These are phyloP conservation scores for Phialophora chinensis DNA, from an alignment of 2,329 filamentous ascomycete species.

Conservation along the genomic window DNA sequence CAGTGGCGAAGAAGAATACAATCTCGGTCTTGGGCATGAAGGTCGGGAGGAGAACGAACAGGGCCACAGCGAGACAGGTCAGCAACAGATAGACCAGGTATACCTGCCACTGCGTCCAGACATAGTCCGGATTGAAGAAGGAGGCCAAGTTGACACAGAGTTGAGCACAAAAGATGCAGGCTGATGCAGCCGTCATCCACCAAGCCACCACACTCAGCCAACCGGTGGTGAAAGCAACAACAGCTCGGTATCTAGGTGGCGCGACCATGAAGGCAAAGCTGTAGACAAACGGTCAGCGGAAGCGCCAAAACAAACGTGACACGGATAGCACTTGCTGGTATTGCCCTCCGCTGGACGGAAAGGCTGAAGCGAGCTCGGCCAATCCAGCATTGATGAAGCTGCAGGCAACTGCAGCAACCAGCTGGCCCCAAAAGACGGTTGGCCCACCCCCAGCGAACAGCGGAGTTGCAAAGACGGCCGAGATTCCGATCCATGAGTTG, in stretches of 20 bases:
- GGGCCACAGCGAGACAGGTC: constrained; percentile 19
- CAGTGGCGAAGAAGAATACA: constrained; percentile 34
- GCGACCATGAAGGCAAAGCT: constrained; percentile 42
- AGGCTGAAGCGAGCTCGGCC: constrained; percentile 42
- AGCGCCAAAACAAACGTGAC: background rate
- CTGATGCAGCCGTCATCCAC: constrained; percentile 38
- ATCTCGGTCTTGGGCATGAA: constrained; percentile 32
- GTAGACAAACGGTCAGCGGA: background rate
- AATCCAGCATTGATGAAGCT: constrained; percentile 39
- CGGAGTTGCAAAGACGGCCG: constrained; percentile 36
- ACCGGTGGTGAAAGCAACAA: constrained; percentile 39
- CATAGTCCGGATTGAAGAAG: constrained; percentile 35
- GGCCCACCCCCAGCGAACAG: constrained; percentile 41
- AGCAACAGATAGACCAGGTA: constrained; percentile 39
- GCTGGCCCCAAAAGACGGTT: constrained; percentile 38
- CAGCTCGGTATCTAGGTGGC: constrained; percentile 23
- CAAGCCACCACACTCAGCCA: constrained; percentile 41
- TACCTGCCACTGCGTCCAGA: constrained; percentile 38
- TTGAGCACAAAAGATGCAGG: constrained; percentile 35
- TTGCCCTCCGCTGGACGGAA: constrained; percentile 41
- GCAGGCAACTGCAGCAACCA: constrained; percentile 39
- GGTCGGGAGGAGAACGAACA: constrained; percentile 32
- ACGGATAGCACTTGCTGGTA: constrained; percentile 38
- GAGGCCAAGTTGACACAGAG: constrained; percentile 28
- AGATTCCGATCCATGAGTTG: constrained; percentile 45